Evolutionary conservation across 2,329 filamentous ascomycete species (phyloP), one percentile per base, ranked within the genome.

Genomic region (Pyrenochaeta sp.): DNA sequence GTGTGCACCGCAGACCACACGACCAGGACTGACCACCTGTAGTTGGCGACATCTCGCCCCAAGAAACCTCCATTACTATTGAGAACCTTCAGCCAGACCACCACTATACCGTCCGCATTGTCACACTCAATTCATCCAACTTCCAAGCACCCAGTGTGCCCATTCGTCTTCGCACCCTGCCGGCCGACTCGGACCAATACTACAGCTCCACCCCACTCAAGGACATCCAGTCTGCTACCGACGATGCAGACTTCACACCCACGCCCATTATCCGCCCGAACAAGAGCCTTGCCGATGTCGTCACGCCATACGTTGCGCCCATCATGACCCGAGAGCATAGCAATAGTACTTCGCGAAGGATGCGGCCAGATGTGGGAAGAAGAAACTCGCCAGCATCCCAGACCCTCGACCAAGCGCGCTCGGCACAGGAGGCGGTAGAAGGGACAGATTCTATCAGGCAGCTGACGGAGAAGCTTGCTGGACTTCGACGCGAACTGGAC

Each of bases 41-140:
- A 92, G 90, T 97, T 61, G 95, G 93, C 66, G 91, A 97, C 69
- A 91, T 93, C 39, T 88, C 86, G 60, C 87, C 87, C 65, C 85
- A 87, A 62, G 92, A 96, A 73, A 92, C 90, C 0, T 90, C 92
- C n/a, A 92, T 97, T 47, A 93, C 91, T 40, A 92, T 99, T 49
- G 92, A 90, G 29, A 92, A 93, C 33, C 82, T 99, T 7, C 88
- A 90, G 66, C 92, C 95, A 0, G 88, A 90, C 61, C 90, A 91
- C 67, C 96, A 93, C 68, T 98, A 98, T 78, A 96, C 96, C 61
- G 88, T 99, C 23, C 89, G 94, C 55, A 91, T 98, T 48, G 90
- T 97, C 63, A 92, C 94, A 33, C 90, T 97, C 48, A 96, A 94
- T 43, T 86, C 89, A 27, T 92, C 93, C 64, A 96, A 95, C 75